A percentile compares a stretch with the other conserved stretches of the same genome.
Conservation (phyloP, 2,329 filamentous ascomycete species). For the Monilinia aucupariae region DNA sequence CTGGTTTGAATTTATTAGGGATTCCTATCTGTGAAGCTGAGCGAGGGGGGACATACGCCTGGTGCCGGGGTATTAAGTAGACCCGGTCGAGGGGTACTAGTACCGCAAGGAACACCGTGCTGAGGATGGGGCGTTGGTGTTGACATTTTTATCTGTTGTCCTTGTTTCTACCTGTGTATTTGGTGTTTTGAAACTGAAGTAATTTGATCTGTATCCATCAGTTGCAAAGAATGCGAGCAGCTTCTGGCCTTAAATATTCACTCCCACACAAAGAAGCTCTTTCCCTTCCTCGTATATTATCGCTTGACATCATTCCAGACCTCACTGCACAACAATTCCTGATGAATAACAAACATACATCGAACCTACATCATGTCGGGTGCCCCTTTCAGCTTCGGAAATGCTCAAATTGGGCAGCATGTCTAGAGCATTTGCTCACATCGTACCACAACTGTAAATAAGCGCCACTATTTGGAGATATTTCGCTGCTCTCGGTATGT, state of each 20-base stretch:
- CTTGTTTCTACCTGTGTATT: neutral
- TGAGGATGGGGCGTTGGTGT: neutral
- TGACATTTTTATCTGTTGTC: neutral
- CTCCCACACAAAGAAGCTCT: neutral
- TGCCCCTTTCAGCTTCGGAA: neutral
- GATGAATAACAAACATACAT: constrained; percentile 2
- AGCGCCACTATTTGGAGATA: neutral
- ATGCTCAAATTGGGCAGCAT: neutral
- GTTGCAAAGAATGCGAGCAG: neutral
- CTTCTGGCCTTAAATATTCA: neutral
- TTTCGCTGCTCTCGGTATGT: neutral
- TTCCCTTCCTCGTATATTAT: neutral
- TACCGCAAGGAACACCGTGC: constrained; percentile 3
- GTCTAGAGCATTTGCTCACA: neutral
- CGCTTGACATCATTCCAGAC: neutral
- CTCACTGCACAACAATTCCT: neutral
- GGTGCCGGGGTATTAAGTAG: constrained; percentile 28
- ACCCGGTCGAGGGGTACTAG: constrained; percentile 12
- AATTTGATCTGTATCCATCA: neutral
- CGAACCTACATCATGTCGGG: neutral
- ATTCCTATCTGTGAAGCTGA: neutral
- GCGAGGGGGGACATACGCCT: constrained; percentile 22
- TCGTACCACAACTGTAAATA: neutral
- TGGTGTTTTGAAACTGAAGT: neutral
- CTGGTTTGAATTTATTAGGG: constrained; percentile 16